Evolutionary conservation across 805 yeast genomes (phyloP), one percentile per base, ranked within the genome.

Genomic region (Isabelozyma pseudorhagii): DNA sequence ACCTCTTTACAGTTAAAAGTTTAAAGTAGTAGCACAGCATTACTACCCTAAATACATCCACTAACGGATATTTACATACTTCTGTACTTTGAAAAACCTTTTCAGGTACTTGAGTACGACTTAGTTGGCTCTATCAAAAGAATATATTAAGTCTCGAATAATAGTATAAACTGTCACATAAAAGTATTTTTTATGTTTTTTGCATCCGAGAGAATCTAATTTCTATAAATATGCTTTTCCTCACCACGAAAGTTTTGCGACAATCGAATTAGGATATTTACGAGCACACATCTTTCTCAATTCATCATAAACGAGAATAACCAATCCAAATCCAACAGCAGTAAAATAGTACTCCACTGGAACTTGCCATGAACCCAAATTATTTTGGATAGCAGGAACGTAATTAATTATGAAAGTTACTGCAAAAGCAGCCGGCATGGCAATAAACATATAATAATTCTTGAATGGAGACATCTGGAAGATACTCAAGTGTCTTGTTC

Each of bases 321-420:
- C 58, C 3, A 59, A 34, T 14, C 80, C 81, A 55, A 78, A 71
- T 0, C 77, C 79, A 43, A 76, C 38, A 1, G 82, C 75, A 42
- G 75, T 69, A 53, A 78, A 72, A 55, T 69, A 78, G 57, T 70
- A 72, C 53, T 75, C 73, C 13, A 68, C 76, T 7, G 79, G 79
- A 25, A 76, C 73, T 18, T 59, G 57, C 2, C 65, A 62, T 1
- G 79, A 64, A 5, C 64, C 71, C 51, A 77, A 57, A 14, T 64
- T 59, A 1, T 48, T 52, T 46, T 72, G 72, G 46, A 75, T 60
- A 46, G 69, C 68, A 4, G 78, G 77, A 40, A 69, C 63, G 52
- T 76, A 74, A 53, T 73, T 74, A 56, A 76, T 66, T 54, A 77
- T 58, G 53, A 76, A 70, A 0, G 77, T 72, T 17, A 70, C 66